Percentiles rank a stretch among this genome's conserved stretches.
Conservation (phyloP, 257 asterid genomes). For the Agastache rugosa region DNA sequence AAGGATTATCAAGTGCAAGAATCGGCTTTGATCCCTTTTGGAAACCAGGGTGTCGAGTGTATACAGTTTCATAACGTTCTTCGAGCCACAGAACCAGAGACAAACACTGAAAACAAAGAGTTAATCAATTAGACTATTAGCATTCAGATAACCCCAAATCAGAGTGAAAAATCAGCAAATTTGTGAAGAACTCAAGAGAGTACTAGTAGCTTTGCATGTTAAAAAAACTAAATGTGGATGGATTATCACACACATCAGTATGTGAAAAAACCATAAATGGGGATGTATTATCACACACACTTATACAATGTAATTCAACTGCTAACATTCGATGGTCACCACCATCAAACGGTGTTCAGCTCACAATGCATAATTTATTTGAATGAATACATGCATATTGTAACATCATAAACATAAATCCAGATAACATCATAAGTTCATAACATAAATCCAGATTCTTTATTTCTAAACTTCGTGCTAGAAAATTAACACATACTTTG, state of each 20-base stretch:
- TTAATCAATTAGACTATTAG: neutral
- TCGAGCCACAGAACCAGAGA: constrained; percentile 93
- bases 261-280: neutral
- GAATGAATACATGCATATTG: neutral
- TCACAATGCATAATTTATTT: neutral
- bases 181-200: neutral
- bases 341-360: neutral
- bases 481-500: neutral
- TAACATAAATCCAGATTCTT: neutral
- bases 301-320: neutral
- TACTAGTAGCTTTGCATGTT: neutral
- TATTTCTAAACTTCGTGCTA: neutral
- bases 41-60: constrained; percentile 85
- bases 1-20: constrained; percentile 81
- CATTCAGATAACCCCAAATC: neutral
- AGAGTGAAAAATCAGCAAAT: neutral
- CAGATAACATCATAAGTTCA: neutral
- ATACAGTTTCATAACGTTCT: constrained; percentile 88
- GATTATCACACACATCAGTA: too few relatives aligned
- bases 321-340: neutral
- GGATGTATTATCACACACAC: neutral
- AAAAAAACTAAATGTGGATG: neutral
- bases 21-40: constrained; percentile 82
- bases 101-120: constrained; percentile 65
- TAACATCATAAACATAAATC: constrained; percentile 2